Base-by-base conservation (phyloP, 257 asterid genomes). In the Solanum chaucha region DNA sequence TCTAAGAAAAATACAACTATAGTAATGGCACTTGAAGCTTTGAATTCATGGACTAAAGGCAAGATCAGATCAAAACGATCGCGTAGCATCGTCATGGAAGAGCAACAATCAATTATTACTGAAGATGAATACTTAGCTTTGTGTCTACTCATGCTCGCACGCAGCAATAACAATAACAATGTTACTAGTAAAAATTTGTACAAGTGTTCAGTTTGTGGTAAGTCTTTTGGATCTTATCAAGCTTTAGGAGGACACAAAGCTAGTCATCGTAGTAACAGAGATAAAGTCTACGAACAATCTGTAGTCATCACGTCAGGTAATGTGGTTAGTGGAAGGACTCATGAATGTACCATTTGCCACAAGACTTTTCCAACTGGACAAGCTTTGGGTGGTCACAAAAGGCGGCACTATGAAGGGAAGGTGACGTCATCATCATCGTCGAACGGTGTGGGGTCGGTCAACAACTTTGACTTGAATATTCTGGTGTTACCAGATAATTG, bases 61-160 rank as follows among this genome's bases (percentile, higher is more conserved):
- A 93, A 92, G 44, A 28, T 67, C 9, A 80, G 94, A 71, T 89
- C 95, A 3, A 92, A 92, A 84, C 87, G 96, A 24, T 84, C 90
- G 0, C 90, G 94, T 4, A 74, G 88, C 44, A 30, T 24, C 38
- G 19, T 44, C 13, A 26, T 64, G 36, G 92, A 90, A 5, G 26
- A 85, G 5, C 81, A 89, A 12, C 88, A 19, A 34, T 11, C 48
- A 72, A 72, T 19, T 2, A 72, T 90, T 17, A 86, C 91, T 0
- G 94, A 92, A 44, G 95, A 93, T 41, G 98, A 94, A 85, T 93
- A 94, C 77, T 72, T 94, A 14, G 98, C 98, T n/a, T 87, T 91
- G 22, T 94, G 96, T 83, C 92, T 93, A 0, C 88, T 94, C 48
- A 94, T 93, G 96, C 92, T 94, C 3, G 98, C 96, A 24, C 96